Percentiles rank a stretch among this genome's conserved stretches.
Evolutionary conservation across 768 basidiomycete species (phyloP).

Genomic region (Imleria badia): DNA sequence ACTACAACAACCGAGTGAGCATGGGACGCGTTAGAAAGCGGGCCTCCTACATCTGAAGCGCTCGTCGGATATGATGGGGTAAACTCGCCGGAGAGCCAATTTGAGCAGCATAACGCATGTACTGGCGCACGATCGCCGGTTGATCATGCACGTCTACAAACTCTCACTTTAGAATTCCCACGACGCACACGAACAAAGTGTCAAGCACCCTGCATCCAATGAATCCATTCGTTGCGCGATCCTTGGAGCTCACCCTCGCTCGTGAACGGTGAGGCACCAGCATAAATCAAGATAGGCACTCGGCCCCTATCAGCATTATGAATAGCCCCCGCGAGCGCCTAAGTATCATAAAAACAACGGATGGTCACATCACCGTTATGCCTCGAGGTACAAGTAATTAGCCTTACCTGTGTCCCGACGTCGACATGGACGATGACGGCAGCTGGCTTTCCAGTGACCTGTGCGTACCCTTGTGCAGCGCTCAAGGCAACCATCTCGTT

Average conservation of each 20-base stretch:
- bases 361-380: neutral
- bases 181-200: neutral
- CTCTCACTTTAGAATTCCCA: neutral
- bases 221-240: conserved; percentile 69
- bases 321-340: conserved; percentile 69
- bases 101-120: conserved; percentile 68
- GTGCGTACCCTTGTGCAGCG: conserved; percentile 70
- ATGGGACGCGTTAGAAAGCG: neutral
- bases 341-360: neutral
- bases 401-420: conserved; percentile 60
- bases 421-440: conserved; percentile 76
- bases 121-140: conserved; percentile 66
- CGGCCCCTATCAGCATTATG: conserved; percentile 68
- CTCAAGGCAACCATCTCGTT: conserved; percentile 78
- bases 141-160: conserved; percentile 67
- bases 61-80: conserved; percentile 51
- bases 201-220: conserved; percentile 62
- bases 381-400: neutral
- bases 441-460: conserved; percentile 63
- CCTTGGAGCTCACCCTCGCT: conserved; percentile 57
- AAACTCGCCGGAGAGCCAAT: conserved; percentile 54
- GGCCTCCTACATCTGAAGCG: conserved; percentile 57
- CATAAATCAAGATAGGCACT: conserved; percentile 67
- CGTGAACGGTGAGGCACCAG: conserved; percentile 66
- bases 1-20: conserved; percentile 32